Evolutionary conservation across 805 yeast genomes (phyloP), one percentile per base, ranked within the genome.

Genomic region (Lipomyces orientalis): DNA sequence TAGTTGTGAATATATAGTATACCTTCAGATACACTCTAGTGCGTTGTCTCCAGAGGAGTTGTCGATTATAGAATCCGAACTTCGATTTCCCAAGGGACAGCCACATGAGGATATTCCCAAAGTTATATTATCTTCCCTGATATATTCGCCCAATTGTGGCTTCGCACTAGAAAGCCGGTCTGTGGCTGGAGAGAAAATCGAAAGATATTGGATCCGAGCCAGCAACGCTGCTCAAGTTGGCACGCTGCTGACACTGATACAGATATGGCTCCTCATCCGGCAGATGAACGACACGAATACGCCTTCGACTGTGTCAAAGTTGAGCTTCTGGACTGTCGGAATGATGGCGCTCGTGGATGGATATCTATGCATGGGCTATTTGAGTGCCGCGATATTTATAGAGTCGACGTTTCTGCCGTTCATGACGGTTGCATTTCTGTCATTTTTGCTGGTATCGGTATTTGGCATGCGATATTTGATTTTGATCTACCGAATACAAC

Each of bases 61-160:
- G 66, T 74, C 81, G 55, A 79, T 80, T 59, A 86, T 93, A 37
- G 97, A 93, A 72, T 83, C 86, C 49, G 98, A 93, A 76, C 78
- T 93, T 25, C 76, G 72, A 10, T 81, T 84, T 69, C 98, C 97
- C 0, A 75, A 85, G n/a, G 98, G 98, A 0, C 81, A 90, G 68
- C 97, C 97, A 1, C 83, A 88, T 16, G 82, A 84, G 19, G 67
- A 74, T 0, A 75, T 88, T 4, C 97, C 97, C 0, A 73, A 77
- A 0, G 71, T 93, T 19, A 79, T 79, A 39, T 73, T 93, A 9
- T 76, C 83, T 1, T 92, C 89, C 6, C 69, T 91, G 14, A 67
- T 91, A 22, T 93, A 90, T 74, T 91, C 97, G 0, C 98, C 98
- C 0, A 97, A 93, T 75, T 93, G 98, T 81, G 97, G 93, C 0